These are phyloP conservation scores for Euphorbia pulcherrima DNA, from an alignment of 345 rosid species.

Conservation along the genomic window DNA sequence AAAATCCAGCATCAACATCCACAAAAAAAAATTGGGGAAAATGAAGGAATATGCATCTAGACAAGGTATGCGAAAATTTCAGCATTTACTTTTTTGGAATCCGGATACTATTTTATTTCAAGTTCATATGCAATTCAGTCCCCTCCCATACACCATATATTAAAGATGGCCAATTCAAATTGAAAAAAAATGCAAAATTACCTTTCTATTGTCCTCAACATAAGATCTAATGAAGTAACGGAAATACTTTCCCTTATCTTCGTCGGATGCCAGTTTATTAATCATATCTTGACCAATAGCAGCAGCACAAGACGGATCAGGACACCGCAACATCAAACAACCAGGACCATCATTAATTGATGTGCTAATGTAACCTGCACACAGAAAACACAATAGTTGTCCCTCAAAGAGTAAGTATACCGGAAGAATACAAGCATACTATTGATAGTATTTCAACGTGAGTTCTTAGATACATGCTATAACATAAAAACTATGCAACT, in stretches of 20 bases:
- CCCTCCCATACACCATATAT: neutral
- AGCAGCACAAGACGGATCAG: conserved; percentile 38
- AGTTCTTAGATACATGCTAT: neutral
- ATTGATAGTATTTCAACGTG: neutral
- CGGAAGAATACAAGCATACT: neutral
- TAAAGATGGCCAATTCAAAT: neutral
- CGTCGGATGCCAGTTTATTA: conserved; percentile 22
- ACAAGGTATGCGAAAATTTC: neutral
- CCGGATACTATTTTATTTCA: neutral
- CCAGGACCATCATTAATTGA: conserved; percentile 42
- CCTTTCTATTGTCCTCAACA: conserved; percentile 35
- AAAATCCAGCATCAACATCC: neutral
- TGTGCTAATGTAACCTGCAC: conserved; percentile 32
- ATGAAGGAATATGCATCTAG: neutral
- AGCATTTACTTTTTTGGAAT: too few relatives aligned
- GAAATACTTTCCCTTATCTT: conserved; percentile 26
- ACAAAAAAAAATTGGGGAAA: too few relatives aligned
- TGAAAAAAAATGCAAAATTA: conserved; percentile 14
- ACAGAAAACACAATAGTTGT: neutral
- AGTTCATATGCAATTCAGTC: neutral
- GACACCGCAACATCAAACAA: conserved; percentile 39
- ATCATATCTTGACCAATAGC: conserved; percentile 37
- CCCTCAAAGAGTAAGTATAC: neutral
- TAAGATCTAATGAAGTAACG: conserved; percentile 36
- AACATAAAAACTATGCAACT: neutral